phyloP scores from a whole-genome alignment of 1,284 basidiomycete genomes.

The Neotropicomus parvogracilis region DNA sequence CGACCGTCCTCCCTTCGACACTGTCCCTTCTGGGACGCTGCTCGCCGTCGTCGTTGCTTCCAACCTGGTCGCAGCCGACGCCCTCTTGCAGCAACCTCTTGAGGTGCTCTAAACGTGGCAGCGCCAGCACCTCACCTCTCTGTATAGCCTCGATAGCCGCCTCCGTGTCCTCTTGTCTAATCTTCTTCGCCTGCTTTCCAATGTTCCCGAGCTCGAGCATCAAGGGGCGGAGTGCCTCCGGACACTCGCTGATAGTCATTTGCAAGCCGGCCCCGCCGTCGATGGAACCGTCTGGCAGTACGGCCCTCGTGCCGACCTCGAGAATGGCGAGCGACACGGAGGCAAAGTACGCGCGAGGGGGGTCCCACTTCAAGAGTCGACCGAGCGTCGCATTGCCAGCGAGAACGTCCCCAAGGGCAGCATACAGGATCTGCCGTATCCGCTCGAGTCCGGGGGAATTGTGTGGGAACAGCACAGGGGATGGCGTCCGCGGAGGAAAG shows the following conservation, averaged over 20 bases:
- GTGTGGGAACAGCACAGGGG: constrained; percentile 50
- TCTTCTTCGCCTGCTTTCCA: constrained; percentile 45
- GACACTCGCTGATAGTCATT: constrained; percentile 51
- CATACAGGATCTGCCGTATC: constrained; percentile 81
- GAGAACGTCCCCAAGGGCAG: constrained; percentile 67
- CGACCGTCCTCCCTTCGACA: constrained; percentile 57
- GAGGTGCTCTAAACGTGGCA: constrained; percentile 61
- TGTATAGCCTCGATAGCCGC: constrained; percentile 48
- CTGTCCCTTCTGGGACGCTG: constrained; percentile 40
- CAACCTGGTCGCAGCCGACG: constrained; percentile 38
- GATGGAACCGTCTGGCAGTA: constrained; percentile 49
- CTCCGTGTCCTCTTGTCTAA: constrained; percentile 56
- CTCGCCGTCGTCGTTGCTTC: constrained; percentile 23
- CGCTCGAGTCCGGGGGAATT: constrained; percentile 62
- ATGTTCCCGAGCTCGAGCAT: constrained; percentile 66
- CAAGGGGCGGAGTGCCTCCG: constrained; percentile 55
- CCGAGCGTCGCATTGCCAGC: constrained; percentile 51
- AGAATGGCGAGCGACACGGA: constrained; percentile 71
- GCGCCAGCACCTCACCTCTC: constrained; percentile 39
- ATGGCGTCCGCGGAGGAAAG: constrained; percentile 34
- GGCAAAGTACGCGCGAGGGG: constrained; percentile 72
- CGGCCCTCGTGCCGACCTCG: constrained; percentile 51
- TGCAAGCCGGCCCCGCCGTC: constrained; percentile 54
- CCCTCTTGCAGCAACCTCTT: constrained; percentile 56
- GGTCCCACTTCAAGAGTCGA: constrained; percentile 53